A percentile compares a stretch with the other conserved stretches of the same genome.
These are phyloP conservation scores for Pseudogymnoascus sp. DNA, from an alignment of 2,329 filamentous ascomycete genomes.

Conservation along the genomic window DNA sequence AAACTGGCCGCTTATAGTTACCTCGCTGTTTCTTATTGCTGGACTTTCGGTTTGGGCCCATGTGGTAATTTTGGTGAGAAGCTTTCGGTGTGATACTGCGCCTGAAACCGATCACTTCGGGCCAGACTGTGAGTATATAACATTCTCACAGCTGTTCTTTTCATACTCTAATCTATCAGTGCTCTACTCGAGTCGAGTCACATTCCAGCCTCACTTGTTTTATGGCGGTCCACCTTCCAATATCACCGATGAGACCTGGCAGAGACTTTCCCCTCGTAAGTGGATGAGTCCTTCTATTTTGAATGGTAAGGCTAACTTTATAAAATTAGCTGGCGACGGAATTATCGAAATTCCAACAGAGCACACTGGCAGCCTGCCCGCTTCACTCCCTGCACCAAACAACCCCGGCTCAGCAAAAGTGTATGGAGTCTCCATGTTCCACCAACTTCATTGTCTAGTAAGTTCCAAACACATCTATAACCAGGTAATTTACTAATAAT, in stretches of 20 bases:
- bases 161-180: neutral
- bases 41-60: neutral
- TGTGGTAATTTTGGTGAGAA: neutral
- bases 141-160: neutral
- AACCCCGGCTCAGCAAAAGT: constrained; percentile 11
- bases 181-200: neutral
- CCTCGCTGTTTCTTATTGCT: neutral
- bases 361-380: neutral
- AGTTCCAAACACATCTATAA: neutral
- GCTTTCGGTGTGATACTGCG: neutral
- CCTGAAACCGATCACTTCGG: neutral
- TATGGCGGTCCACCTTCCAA: neutral
- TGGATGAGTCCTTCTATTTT: neutral
- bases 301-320: neutral
- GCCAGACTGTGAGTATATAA: neutral
- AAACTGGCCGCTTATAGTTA: neutral
- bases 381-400: neutral
- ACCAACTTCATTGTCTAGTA: constrained; percentile 15
- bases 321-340: neutral
- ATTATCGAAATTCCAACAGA: neutral
- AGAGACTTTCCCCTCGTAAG: neutral
- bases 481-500: neutral
- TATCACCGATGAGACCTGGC: neutral
- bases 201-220: neutral
- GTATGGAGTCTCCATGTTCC: constrained; percentile 15